Evolutionary conservation across 1,284 basidiomycete genomes (phyloP), one percentile per base, ranked within the genome.

Genomic region (Boletus semigastroideus): DNA sequence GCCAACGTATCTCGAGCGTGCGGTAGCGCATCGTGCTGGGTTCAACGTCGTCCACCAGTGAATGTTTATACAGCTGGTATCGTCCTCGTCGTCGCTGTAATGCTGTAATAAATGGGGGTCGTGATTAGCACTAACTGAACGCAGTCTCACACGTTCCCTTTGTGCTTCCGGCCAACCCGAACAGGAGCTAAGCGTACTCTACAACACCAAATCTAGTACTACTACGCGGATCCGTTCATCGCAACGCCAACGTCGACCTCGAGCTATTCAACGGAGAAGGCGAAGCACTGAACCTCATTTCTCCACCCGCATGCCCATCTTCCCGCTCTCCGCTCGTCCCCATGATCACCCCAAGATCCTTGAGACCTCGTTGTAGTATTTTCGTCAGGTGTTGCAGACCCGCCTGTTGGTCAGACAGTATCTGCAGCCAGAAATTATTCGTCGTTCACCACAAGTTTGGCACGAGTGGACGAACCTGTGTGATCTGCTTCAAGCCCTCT

Each of bases 1-100:
- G 94, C 94, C 94, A 98, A 61, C 92, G 81, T 65, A 94, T 94
- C 74, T 94, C 90, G 39, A 94, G 79, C 8, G 90, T 92, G 52
- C 87, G 78, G 66, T 89, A 90, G 57, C 90, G 86, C 87, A 92
- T 92, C 57, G 52, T 60, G 44, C 46, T 53, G 59, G 37, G 51
- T 34, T 46, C 43, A 22, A 22, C 22, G 46, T 58, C 42, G 49
- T 30, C 30, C 36, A 6, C 31, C 11, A 19, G 19, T 25, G 3
- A 12, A 22, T 3, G 3, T 5, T 30, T 33, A 43, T 39, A 40
- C 3, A 20, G 9, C n/a, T 11, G 43, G 27, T 46, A 42, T 30
- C 37, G 53, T 52, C 1, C 53, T 55, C 40, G 62, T 46, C 52
- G 52, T 50, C 47, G 51, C 22, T 42, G 46, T 22, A 22, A 22